Evolutionary conservation across 2,329 filamentous ascomycete species (phyloP).

Genomic region (Aspergillus floridensis): DNA sequence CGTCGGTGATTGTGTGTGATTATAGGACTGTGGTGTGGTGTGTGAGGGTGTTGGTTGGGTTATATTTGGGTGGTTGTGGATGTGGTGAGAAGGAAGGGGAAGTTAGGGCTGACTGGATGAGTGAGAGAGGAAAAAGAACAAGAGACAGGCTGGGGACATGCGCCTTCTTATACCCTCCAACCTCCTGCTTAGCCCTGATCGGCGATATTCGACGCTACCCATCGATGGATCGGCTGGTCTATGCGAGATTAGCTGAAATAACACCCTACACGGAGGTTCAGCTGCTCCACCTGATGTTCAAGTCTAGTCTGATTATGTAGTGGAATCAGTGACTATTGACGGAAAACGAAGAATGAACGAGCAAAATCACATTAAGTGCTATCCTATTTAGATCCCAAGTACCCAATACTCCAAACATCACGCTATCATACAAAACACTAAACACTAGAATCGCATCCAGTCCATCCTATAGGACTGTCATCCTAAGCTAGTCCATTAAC

Average conservation of each 20-base stretch:
- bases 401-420: too few relatives aligned
- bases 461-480: constrained; percentile 8
- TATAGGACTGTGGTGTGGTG: background rate
- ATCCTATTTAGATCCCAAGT: too few relatives aligned
- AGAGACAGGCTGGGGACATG: background rate
- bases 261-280: background rate
- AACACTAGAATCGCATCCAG: background rate
- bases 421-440: background rate
- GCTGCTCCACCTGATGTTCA: background rate
- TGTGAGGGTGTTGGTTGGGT: background rate
- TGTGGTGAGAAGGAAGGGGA: background rate
- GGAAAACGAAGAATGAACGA: too few relatives aligned
- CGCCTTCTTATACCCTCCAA: background rate
- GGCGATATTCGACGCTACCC: background rate
- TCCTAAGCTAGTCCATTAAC: background rate
- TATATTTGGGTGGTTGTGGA: too few relatives aligned
- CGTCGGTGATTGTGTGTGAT: background rate
- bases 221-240: background rate
- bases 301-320: too few relatives aligned
- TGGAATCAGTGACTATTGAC: too few relatives aligned
- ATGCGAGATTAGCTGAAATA: background rate
- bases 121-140: background rate
- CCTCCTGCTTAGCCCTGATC: background rate
- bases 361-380: too few relatives aligned
- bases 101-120: background rate